These are phyloP conservation scores for Lepidium aucheri DNA, from an alignment of 345 rosid genomes.

Conservation along the genomic window DNA sequence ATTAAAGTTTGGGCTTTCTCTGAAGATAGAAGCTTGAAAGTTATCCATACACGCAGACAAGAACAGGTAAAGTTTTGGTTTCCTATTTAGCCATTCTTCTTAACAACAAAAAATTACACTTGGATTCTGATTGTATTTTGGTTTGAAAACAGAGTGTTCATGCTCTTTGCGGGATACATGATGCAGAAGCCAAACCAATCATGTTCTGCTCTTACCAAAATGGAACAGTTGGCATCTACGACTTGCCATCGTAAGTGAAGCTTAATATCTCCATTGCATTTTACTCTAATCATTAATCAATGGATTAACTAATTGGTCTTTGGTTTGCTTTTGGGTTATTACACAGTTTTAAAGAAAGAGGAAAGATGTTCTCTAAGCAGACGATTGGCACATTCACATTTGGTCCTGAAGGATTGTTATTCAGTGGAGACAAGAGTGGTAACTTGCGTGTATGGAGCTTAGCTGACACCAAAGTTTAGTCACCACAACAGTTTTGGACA, in stretches of 20 bases:
- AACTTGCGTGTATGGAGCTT: conserved; percentile 23
- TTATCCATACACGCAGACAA: conserved; percentile 20
- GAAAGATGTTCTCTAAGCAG: conserved; percentile 33
- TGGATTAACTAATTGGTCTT: background rate
- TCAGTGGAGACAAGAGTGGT: conserved; percentile 48
- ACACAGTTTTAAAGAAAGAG: conserved; percentile 33
- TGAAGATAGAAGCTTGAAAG: conserved; percentile 27
- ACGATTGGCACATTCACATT: conserved; percentile 28
- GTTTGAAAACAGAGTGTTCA: conserved; percentile 31
- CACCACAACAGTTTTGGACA: background rate
- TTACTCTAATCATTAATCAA: background rate
- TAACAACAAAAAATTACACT: background rate
- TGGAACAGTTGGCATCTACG: conserved; percentile 28
- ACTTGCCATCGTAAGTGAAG: conserved; percentile 42
- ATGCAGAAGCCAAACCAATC: conserved; percentile 38
- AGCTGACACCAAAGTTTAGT: conserved; percentile 8
- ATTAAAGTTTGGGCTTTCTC: conserved; percentile 41
- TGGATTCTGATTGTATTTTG: background rate
- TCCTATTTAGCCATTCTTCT: background rate
- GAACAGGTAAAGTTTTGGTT: conserved; percentile 17
- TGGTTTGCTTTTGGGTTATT: background rate
- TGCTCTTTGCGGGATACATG: conserved; percentile 31
- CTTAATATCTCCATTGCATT: background rate
- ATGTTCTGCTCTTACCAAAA: conserved; percentile 37
- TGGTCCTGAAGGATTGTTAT: conserved; percentile 39